phyloP scores from a whole-genome alignment of 352 stramenopile genomes.

The Pythium vanterpoolii region DNA sequence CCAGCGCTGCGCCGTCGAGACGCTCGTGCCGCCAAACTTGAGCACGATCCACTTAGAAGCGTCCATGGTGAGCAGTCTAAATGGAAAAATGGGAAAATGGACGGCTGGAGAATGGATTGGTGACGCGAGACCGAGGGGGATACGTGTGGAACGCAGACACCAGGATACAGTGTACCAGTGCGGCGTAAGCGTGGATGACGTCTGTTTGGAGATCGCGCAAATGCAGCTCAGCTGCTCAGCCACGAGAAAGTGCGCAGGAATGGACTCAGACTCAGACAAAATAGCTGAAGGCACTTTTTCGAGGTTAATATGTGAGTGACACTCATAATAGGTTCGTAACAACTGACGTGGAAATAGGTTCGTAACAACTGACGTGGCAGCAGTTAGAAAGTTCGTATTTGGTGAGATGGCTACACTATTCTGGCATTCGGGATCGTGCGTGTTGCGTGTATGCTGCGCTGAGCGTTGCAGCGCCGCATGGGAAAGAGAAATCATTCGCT shows the following conservation, averaged over 20 bases:
- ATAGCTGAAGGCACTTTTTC: background rate
- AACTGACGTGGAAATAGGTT: background rate
- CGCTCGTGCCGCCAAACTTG: slow-evolving; percentile 89
- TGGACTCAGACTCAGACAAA: slow-evolving; percentile 11
- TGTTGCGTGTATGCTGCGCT: background rate
- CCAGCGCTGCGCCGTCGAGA: slow-evolving; percentile 77
- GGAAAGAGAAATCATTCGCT: background rate
- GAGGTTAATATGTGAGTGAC: too few species aligned
- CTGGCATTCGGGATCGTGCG: too few species aligned
- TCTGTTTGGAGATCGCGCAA: slow-evolving; percentile 10
- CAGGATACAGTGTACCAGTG: too few species aligned
- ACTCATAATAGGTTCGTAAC: background rate
- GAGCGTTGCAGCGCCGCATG: background rate
- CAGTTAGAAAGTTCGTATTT: background rate
- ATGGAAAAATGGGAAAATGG: background rate
- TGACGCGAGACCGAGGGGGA: background rate
- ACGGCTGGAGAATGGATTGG: slow-evolving; percentile 5
- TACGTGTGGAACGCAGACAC: background rate
- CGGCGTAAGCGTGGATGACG: background rate
- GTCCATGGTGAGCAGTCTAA: slow-evolving; percentile 4
- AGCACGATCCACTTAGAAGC: slow-evolving; percentile 85
- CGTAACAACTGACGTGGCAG: slow-evolving; percentile 8
- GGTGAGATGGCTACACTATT: slow-evolving; percentile 23
- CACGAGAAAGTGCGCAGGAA: slow-evolving; percentile 23
- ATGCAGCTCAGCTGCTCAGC: background rate